Evolutionary conservation across 1,284 basidiomycete genomes (phyloP), one percentile per base, ranked within the genome.

Genomic region (Ceratobasidium sp.): DNA sequence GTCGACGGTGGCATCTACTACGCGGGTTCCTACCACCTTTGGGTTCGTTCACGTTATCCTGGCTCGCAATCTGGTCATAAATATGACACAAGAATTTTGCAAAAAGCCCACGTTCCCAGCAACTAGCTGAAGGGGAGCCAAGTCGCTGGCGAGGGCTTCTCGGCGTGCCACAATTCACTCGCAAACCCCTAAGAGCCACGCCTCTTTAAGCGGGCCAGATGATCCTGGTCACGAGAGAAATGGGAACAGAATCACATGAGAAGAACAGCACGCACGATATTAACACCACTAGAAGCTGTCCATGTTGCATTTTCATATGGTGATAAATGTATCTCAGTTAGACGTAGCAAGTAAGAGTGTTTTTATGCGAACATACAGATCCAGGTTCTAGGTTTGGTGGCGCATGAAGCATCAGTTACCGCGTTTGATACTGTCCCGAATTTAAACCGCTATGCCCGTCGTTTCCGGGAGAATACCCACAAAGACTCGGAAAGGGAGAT

Each of bases 101-200:
- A 15, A 27, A 48, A n/a, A 27, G 17, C 57, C 22, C 72, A 84
- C 86, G 9, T 86, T 86, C 24, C 88, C 85, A 47, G 87, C 87
- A 48, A 87, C 79, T 4, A 89, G 82, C 78, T 88, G 87, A 15
- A 87, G 87, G 29, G 86, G 82, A 2, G 84, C 85, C 53, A 89
- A 79, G 73, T 89, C 87, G 76, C 88, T 88, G 1, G 87, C 87
- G 72, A 86, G 86, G 0, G 84, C 82, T 77, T 88, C 84, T 24
- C 87, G 84, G 71, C 85, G 84, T 2, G 84, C 85, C 54, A 78
- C 79, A 6, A 86, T 86, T 87, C 87, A 89, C 47, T 75, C 63
- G 22, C 84, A 81, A 9, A 87, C 87, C n/a, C 87, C 87, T 14
- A 86, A 87, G 0, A 87, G 78, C 87, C 87, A 88, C 0, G 87